These are phyloP conservation scores for Phtheirospermum japonicum DNA, from an alignment of 257 asterid genomes.

Conservation along the genomic window DNA sequence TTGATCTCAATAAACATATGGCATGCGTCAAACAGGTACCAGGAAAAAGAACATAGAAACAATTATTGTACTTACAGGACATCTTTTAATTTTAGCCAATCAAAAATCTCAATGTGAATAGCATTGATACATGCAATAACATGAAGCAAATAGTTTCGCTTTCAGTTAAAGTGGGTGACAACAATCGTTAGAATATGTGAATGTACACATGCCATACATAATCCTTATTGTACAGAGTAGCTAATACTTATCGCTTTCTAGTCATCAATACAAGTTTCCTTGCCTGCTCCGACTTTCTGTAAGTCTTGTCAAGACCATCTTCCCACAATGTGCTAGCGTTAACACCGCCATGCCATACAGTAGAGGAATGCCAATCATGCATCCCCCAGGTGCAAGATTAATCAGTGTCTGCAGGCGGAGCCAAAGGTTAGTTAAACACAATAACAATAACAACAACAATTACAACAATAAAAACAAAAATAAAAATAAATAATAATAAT, in stretches of 20 bases:
- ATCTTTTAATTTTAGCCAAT: too few species aligned
- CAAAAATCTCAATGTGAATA: too few species aligned
- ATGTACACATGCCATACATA: neutral
- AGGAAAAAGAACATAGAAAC: too few species aligned
- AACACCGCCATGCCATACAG: slow-evolving; percentile 52
- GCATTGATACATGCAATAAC: too few species aligned
- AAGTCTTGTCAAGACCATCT: slow-evolving; percentile 64
- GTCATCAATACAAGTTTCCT: slow-evolving; percentile 30
- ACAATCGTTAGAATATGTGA: neutral
- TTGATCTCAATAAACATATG: too few species aligned
- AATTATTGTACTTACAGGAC: too few species aligned
- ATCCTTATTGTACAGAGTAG: neutral
- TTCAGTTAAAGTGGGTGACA: too few species aligned
- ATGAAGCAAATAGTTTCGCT: too few species aligned
- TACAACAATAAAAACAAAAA: neutral
- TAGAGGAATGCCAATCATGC: slow-evolving; percentile 77
- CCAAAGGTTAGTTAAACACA: slow-evolving; percentile 19
- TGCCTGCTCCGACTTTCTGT: slow-evolving; percentile 46
- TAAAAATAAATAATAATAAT: neutral
- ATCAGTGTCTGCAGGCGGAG: slow-evolving; percentile 57
- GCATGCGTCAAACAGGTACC: too few species aligned
- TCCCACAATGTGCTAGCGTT: slow-evolving; percentile 66
- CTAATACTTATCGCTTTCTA: neutral
- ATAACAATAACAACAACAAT: neutral
- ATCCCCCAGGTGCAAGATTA: slow-evolving; percentile 83